These are phyloP conservation scores for Colletotrichum trifolii DNA, from an alignment of 2,329 filamentous ascomycete species.

Conservation along the genomic window DNA sequence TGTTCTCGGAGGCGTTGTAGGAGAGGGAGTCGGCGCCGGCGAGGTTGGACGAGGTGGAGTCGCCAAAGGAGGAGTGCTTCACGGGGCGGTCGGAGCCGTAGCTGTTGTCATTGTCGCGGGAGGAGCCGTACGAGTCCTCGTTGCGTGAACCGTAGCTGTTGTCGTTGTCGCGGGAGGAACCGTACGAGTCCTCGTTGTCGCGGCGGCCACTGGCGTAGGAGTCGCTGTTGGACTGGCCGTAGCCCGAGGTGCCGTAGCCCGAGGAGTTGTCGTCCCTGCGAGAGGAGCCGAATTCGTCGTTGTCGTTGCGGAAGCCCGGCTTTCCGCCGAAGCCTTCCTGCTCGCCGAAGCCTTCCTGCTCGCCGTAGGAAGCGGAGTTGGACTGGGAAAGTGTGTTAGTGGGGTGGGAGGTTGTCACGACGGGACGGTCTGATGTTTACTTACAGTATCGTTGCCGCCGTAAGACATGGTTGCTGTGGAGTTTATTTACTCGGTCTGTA, in stretches of 20 bases:
- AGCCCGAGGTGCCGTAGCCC: no score
- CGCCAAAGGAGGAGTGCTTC: conserved; percentile 18
- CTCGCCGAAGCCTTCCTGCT: background rate
- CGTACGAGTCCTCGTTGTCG: conserved; percentile 27
- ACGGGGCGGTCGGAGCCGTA: conserved; percentile 28
- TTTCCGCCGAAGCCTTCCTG: no score
- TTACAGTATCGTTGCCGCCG: conserved; percentile 54
- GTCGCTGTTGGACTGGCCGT: conserved; percentile 7
- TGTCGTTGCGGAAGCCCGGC: background rate
- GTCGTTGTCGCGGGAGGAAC: conserved; percentile 27
- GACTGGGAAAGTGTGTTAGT: conserved; percentile 38
- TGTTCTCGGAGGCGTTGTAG: conserved; percentile 38
- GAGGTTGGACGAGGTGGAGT: conserved; percentile 34
- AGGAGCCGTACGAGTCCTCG: conserved; percentile 29
- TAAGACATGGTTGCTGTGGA: conserved; percentile 56
- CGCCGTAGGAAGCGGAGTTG: background rate
- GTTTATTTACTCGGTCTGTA: conserved; percentile 4
- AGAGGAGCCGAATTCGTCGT: conserved; percentile 40
- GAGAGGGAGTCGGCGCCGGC: conserved; percentile 37
- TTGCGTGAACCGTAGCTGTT: conserved; percentile 38
- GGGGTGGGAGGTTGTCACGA: background rate
- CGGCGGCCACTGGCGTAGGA: conserved; percentile 39
- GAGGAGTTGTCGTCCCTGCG: conserved; percentile 24
- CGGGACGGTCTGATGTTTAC: conserved; percentile 12
- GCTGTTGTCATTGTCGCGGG: conserved; percentile 37